Percentiles rank a stretch among this genome's conserved stretches.
Conservation (phyloP, 2,329 filamentous ascomycete species). For the Hypoxylon sp. region DNA sequence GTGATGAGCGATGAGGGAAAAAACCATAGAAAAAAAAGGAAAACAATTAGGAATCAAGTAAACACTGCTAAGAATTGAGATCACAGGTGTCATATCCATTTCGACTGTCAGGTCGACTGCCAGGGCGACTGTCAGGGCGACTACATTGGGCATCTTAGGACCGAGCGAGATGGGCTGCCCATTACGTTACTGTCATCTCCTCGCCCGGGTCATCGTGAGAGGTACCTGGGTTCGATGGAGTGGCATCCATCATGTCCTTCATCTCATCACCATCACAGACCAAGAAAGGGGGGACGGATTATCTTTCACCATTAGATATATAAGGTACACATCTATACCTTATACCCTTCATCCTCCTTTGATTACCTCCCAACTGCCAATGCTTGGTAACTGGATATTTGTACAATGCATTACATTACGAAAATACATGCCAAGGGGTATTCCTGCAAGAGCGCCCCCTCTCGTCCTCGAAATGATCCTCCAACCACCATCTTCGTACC, state of each 20-base stretch:
- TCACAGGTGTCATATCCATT: too few relatives aligned
- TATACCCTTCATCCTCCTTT: slow-evolving; percentile 5
- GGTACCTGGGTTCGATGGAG: too few relatives aligned
- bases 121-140: too few relatives aligned
- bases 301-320: background rate
- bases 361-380: slow-evolving; percentile 2
- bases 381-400: slow-evolving; percentile 28
- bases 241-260: background rate
- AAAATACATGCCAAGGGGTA: slow-evolving; percentile 43
- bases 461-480: slow-evolving; percentile 22
- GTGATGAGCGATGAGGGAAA: too few relatives aligned
- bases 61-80: too few relatives aligned
- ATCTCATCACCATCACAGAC: background rate
- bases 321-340: background rate
- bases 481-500: slow-evolving; percentile 23
- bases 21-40: too few relatives aligned
- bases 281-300: background rate
- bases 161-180: too few relatives aligned
- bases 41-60: too few relatives aligned
- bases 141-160: too few relatives aligned
- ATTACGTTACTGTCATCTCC: too few relatives aligned
- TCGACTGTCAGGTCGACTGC: too few relatives aligned
- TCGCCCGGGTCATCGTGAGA: too few relatives aligned
- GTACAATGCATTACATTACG: slow-evolving; percentile 42
- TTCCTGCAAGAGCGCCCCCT: slow-evolving; percentile 32